Base-by-base conservation (phyloP, 768 basidiomycete species). In the Leucocoprinus sp. region DNA sequence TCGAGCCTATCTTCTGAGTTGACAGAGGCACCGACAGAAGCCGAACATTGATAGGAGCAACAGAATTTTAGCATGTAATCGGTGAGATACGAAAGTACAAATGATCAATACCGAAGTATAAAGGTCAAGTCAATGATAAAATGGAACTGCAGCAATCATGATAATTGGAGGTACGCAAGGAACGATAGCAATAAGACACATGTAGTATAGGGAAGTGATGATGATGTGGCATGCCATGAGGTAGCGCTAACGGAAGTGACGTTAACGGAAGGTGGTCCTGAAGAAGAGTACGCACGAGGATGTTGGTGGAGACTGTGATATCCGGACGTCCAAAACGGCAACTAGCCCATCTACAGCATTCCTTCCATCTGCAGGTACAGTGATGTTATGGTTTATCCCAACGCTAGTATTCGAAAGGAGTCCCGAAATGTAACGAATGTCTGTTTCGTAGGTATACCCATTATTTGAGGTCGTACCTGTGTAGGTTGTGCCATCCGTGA, bases 271-370 rank as follows among this genome's bases (percentile, higher is more conserved):
- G 52, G 26, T 35, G 21, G 33, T 14, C 9, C 4, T 3, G 31
- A 48, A 28, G 45, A 40, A 31, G 17, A 22, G 6, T 9, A 63
- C 67, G 50, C 48, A 68, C 69, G 64, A 63, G 23, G 52, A 9
- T 31, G 53, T 54, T 4, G 47, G 15, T 8, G 69, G 68, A 12
- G 52, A 50, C 8, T 38, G 55, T 1, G 76, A 71, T 33, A 95
- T 80, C 55, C 72, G 75, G 37, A 93, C 82, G 1, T 78, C 78
- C 52, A 93, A 52, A 1, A 96, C 66, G 0, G 86, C 89, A 3
- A 93, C 84, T 8, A 90, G 65, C 1, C 93, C 93, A 58, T 97
- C 93, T 1, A 80, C 69, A 1, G 88, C 76, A 50, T 74, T 78
- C n/a, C 64, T 59, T n/a, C 66, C 58, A n/a, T 73, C 60, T 5